Evolutionary conservation across 805 yeast species (phyloP).

Genomic region (Ogataea wickerhamii): DNA sequence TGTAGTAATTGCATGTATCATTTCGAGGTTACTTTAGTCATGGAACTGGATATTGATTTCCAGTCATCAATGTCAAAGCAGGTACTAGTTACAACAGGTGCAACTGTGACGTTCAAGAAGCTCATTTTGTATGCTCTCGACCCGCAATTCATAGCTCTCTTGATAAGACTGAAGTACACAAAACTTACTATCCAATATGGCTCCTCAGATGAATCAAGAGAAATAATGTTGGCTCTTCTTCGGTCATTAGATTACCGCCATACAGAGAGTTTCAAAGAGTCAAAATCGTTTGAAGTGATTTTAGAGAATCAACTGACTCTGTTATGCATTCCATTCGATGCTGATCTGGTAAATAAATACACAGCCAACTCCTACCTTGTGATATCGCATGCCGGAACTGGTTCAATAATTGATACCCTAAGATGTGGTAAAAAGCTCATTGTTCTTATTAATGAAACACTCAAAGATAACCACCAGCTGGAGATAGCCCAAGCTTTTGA

Average conservation of each 20-base stretch:
- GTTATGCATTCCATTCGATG: conserved; percentile 46
- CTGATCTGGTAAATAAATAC: conserved; percentile 36
- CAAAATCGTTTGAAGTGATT: conserved; percentile 1
- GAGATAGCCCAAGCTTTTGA: conserved; percentile 67
- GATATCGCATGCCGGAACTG: conserved; percentile 89
- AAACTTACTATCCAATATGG: conserved; percentile 62
- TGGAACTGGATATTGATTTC: too few species aligned
- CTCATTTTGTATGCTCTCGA: conserved; percentile 47
- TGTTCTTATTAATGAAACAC: conserved; percentile 62
- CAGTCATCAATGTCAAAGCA: conserved; percentile 16
- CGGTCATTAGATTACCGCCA: conserved; percentile 1
- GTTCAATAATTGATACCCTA: conserved; percentile 80
- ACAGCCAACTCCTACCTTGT: conserved; percentile 54
- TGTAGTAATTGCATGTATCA: too few species aligned
- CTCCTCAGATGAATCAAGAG: conserved; percentile 10
- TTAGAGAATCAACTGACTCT: conserved; percentile 25
- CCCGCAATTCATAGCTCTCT: conserved; percentile 30
- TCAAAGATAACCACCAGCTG: conserved; percentile 86
- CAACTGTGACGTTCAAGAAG: conserved; percentile 75
- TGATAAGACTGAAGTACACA: conserved; percentile 37
- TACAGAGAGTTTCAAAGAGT: not conserved
- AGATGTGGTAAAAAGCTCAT: conserved; percentile 54
- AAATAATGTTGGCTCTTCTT: conserved; percentile 9
- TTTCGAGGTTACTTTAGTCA: too few species aligned
- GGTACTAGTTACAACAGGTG: conserved; percentile 77